Evolutionary conservation across 441 rosid genomes (phyloP).

Genomic region (Pelargonium fulgidum): DNA sequence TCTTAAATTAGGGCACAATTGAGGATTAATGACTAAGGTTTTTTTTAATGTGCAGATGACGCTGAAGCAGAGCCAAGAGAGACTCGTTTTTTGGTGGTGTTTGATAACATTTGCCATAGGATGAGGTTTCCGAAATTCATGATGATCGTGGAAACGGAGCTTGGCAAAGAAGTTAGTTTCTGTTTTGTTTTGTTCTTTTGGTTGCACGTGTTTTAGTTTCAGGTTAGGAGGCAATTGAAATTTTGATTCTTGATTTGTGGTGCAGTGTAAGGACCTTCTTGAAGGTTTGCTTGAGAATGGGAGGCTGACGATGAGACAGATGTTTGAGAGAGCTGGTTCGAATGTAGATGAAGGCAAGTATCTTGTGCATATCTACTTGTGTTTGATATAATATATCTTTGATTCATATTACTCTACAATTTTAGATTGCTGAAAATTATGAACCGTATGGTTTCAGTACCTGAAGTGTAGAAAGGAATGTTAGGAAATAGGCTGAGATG

Average conservation of each 20-base stretch:
- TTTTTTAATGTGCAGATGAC: slow-evolving; percentile 31
- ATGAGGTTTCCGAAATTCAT: slow-evolving; percentile 62
- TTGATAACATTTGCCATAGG: slow-evolving; percentile 63
- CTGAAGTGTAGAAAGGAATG: neutral
- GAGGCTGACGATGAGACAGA: slow-evolving; percentile 71
- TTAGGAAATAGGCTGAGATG: neutral
- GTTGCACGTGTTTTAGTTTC: slow-evolving; percentile 4
- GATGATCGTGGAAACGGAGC: slow-evolving; percentile 33
- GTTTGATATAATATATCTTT: neutral
- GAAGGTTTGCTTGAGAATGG: slow-evolving; percentile 80
- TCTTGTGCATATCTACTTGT: slow-evolving; percentile 3
- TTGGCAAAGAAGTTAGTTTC: slow-evolving; percentile 40
- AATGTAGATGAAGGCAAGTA: slow-evolving; percentile 36
- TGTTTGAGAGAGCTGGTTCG: slow-evolving; percentile 52
- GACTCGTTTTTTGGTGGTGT: slow-evolving; percentile 53
- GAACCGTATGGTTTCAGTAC: neutral
- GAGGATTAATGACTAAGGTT: neutral
- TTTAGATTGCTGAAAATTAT: neutral
- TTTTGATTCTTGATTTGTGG: slow-evolving; percentile 6
- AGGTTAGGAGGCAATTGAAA: neutral
- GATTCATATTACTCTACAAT: neutral
- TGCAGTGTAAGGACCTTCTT: slow-evolving; percentile 48
- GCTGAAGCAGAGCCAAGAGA: slow-evolving; percentile 38
- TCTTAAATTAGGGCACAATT: slow-evolving; percentile 5
- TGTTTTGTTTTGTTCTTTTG: slow-evolving; percentile 10